Base-by-base conservation (phyloP, 805 yeast genomes). In the Lipomyces yamanashiensis region DNA sequence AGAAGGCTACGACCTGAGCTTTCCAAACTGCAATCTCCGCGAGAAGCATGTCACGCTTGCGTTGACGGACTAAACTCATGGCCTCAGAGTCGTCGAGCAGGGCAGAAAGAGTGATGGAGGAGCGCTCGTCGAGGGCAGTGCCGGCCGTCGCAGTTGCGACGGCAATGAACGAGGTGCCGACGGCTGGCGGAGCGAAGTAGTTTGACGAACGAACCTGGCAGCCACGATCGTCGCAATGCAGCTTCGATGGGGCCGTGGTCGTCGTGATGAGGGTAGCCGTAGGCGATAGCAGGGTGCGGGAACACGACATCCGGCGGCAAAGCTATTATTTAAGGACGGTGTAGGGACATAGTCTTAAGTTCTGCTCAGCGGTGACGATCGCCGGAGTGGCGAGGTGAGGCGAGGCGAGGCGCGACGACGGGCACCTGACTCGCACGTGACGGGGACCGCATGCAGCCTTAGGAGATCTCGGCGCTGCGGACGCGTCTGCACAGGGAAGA, bases 21-120 rank as follows among this genome's bases (percentile, higher is more conserved):
- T 58, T 58, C 62, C 62, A 58, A 1, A 43, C 41, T 15, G 59
- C 59, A 28, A 62, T 58, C 33, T 58, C 66, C 12, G 57, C 49
- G 37, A 62, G 47, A 33, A 62, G 21, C n/a, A 56, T 9, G 48
- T 62, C 66, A n/a, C 66, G 55, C 33, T 58, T 58, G 28, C 66
- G 62, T 19, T 41, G 40, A 21, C 54, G 58, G 6, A 28, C 33
- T 13, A 39, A 44, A 5, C 58, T 17, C 54, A 47, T 48, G 10
- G 57, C 12, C 12, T 21, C 37, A 9, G 47, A 56, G 48, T 56
- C 54, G 40, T 43, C 52, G 37, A 56, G 59, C 17, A 56, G 23
- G 37, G 54, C 54, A 21, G 53, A 43, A n/a, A 56, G 54, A 15
- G 54, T 39, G 17, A 40, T 37, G 37, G 53, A 33, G n/a, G 59